Evolutionary conservation across 805 yeast genomes (phyloP).

Genomic region (Suhomyces emberorum): DNA sequence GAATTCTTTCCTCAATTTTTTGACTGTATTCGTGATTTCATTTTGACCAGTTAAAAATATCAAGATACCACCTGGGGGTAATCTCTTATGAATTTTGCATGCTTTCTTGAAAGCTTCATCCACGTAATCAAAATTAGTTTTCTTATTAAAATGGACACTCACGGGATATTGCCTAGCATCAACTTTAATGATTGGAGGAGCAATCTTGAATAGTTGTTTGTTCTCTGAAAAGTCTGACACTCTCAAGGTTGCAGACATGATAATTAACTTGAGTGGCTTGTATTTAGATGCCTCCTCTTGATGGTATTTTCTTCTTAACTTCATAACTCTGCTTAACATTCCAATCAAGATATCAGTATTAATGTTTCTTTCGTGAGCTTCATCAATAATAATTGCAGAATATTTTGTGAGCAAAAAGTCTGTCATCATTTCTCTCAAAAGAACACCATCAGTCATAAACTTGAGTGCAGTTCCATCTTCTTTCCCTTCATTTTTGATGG

Average conservation of each 20-base stretch:
- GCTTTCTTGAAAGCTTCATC: constrained; percentile 86
- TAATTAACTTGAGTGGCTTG: constrained; percentile 73
- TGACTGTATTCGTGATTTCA: constrained; percentile 78
- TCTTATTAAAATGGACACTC: constrained; percentile 80
- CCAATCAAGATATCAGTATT: constrained; percentile 96
- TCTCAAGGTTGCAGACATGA: constrained; percentile 96
- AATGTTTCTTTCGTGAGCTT: constrained; percentile 95
- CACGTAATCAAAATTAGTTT: constrained; percentile 72
- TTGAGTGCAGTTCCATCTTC: constrained; percentile 62
- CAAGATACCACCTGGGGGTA: constrained; percentile 94
- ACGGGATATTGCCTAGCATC: constrained; percentile 96
- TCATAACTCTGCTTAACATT: constrained; percentile 82
- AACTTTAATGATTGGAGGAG: constrained; percentile 87
- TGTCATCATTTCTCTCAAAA: constrained; percentile 86
- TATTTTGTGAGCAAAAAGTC: constrained; percentile 80
- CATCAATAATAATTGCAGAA: constrained; percentile 87
- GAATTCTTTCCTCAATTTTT: constrained; percentile 62
- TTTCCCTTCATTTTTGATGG: constrained; percentile 48
- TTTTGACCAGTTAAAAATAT: constrained; percentile 93
- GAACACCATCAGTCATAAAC: constrained; percentile 94
- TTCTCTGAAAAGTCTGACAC: constrained; percentile 93
- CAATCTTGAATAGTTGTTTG: constrained; percentile 53
- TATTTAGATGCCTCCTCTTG: constrained; percentile 43
- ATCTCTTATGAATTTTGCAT: constrained; percentile 75
- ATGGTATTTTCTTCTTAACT: constrained; percentile 58